Evolutionary conservation across 2,329 filamentous ascomycete species (phyloP), one percentile per base, ranked within the genome.

Genomic region (Eurotiales sp.): DNA sequence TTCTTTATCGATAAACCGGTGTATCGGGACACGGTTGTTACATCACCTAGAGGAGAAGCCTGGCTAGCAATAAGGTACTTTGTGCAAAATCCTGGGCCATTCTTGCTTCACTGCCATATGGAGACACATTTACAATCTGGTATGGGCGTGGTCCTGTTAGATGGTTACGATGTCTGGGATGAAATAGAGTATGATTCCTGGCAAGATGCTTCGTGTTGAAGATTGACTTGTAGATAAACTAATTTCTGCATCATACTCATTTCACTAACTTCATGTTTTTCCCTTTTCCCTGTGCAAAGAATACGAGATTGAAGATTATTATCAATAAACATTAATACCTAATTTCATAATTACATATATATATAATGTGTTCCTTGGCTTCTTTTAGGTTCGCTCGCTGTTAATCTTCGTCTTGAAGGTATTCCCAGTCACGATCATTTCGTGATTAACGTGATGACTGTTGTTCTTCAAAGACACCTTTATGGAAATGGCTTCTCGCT

Each of bases 1-100:
- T 84, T 85, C 70, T 85, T 85, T 60, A 66, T 85, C 2, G 69
- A 73, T 0, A 73, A 76, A 36, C 82, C 83, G 0, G 78, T 78
- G 1, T 72, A 72, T 11, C 66, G 80, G 19, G 83, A 85, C 58
- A 72, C 69, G 0, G 43, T 54, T 27, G 52, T 54, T 21, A 76
- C 73, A 53, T 77, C 74, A 5, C 65, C 64, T 2, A 58, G 57
- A 4, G 65, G 54, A 1, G 59, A 63, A 2, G 61, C 66, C 0
- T 78, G 80, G 81, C 67, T 78, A 41, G 79, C 71, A 1, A 64
- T 82, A 23, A 67, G 80, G 11, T 81, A 82, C 55, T 74, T 78
- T 15, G 76, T 74, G 27, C 67, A 66, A 17, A 78, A 79, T 53
- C 77, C 80, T 3, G 79, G 79, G 0, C 70, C 77, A 0, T 82